Base-by-base conservation (phyloP, 2,329 filamentous ascomycete genomes). In the Alternaria arborescens region DNA sequence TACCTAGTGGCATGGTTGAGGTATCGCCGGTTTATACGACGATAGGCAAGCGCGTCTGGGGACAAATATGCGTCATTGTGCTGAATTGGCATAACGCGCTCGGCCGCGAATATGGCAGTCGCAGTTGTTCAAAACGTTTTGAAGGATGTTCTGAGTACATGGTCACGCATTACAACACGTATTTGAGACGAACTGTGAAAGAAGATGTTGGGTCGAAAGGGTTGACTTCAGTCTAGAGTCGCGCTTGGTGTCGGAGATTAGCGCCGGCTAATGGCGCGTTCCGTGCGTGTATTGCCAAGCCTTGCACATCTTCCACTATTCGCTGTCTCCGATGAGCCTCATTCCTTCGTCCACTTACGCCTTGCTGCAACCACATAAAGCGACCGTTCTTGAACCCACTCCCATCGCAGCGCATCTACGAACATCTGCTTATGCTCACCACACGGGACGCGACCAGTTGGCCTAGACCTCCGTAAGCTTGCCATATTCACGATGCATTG, bases 261-360 rank as follows among this genome's bases (percentile, higher is more conserved):
- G 32, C 20, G 46, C 40, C 40, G 34, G 46, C 32, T 36, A 36
- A 26, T 16, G 34, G 32, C 46, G 46, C 46, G 32, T 50, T n/a
- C 46, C 30, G 46, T 20, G 46, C 38, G 30, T 50, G 32, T 24
- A 26, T n/a, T 36, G 46, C 46, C 46, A 50, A 50, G 46, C 32
- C 2, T n/a, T n/a, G 20, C 30, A 36, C 46, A 26, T n/a, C 14
- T 50, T 30, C 30, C 14, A n/a, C 22, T 4, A 3, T 38, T 38
- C 32, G 20, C 46, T n/a, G 2, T 30, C 46, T 42, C 20, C 8
- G 6, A 10, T 6, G 30, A 38, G 30, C 46, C 30, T 38, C 32
- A 18, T 18, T 38, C 46, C 20, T 36, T 36, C 46, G 8, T 38
- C 14, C 20, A 14, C 46, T 36, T 8, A 30, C 14, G 14, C 22